A percentile compares a stretch with the other conserved stretches of the same genome.
These are phyloP conservation scores for Camelina neglecta DNA, from an alignment of 345 rosid genomes.

Conservation along the genomic window DNA sequence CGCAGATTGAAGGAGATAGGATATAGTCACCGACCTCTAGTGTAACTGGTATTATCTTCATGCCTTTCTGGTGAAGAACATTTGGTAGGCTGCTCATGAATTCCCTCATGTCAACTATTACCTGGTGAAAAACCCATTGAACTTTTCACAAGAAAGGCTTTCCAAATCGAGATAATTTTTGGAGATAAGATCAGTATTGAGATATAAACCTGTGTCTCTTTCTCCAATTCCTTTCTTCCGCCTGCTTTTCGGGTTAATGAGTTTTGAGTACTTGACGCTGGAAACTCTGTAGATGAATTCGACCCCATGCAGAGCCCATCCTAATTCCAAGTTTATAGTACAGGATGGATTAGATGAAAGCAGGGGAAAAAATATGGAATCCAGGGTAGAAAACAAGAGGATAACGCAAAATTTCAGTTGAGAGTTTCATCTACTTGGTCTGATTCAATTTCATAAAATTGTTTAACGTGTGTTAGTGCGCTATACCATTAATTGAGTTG, in stretches of 20 bases:
- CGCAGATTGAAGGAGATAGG: slow-evolving; percentile 84
- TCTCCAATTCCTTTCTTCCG: slow-evolving; percentile 86
- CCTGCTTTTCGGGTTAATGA: slow-evolving; percentile 90
- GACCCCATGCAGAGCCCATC: slow-evolving; percentile 68
- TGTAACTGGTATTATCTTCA: slow-evolving; percentile 87
- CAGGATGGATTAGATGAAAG: slow-evolving; percentile 16
- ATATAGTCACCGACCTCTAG: slow-evolving; percentile 96
- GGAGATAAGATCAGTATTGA: background rate
- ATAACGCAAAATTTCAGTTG: background rate
- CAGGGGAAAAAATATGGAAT: background rate
- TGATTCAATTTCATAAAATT: background rate
- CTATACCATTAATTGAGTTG: background rate
- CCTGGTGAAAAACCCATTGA: slow-evolving; percentile 48
- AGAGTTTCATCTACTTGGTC: slow-evolving; percentile 24
- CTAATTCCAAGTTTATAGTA: slow-evolving; percentile 48
- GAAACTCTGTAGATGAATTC: slow-evolving; percentile 57
- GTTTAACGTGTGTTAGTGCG: background rate
- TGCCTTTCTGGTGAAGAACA: slow-evolving; percentile 96
- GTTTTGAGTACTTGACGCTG: slow-evolving; percentile 76
- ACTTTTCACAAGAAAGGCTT: background rate
- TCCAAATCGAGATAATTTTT: background rate
- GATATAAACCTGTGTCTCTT: slow-evolving; percentile 80
- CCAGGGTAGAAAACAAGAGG: background rate
- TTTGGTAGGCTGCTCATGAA: slow-evolving; percentile 99
- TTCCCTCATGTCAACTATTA: slow-evolving; percentile 98